Conservation (phyloP, 2,329 filamentous ascomycete species). For the Calonectria ilicicola region DNA sequence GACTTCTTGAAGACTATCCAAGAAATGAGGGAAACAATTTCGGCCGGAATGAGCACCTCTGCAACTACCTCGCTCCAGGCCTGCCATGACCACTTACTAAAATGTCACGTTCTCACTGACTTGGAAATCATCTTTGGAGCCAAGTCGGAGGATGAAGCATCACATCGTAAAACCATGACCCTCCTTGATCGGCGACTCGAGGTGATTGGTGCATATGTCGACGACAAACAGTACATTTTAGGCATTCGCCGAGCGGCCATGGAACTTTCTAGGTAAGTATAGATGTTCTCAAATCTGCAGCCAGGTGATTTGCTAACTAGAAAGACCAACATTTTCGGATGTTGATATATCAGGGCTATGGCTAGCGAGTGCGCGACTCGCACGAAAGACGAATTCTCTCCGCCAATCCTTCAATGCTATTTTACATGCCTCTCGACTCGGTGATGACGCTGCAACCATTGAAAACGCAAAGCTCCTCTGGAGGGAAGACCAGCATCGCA, state of each 20-base stretch:
- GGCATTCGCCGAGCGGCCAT: constrained; percentile 89
- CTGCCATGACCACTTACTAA: constrained; percentile 86
- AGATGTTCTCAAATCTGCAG: not conserved
- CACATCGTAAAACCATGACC: constrained; percentile 47
- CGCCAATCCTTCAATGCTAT: constrained; percentile 95
- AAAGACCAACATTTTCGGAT: constrained; percentile 71
- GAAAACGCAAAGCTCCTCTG: constrained; percentile 94
- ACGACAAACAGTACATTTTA: constrained; percentile 94
- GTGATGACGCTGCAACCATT: constrained; percentile 89
- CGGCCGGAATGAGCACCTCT: constrained; percentile 79
- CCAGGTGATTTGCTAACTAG: not conserved
- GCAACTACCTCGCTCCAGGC: constrained; percentile 84
- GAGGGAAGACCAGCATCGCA: constrained; percentile 92
- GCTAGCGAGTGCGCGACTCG: constrained; percentile 86
- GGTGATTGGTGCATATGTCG: constrained; percentile 86
- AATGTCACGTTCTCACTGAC: constrained; percentile 89
- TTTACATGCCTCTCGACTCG: constrained; percentile 85
- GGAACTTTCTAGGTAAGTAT: constrained; percentile 76
- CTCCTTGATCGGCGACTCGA: constrained; percentile 82
- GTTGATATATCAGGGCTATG: constrained; percentile 85
- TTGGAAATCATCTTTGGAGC: constrained; percentile 79
- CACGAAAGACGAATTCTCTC: constrained; percentile 85
- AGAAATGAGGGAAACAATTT: constrained; percentile 76
- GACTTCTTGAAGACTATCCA: constrained; percentile 70
- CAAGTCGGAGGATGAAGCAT: constrained; percentile 56